These are phyloP conservation scores for Dunaliella primolecta DNA, from an alignment of 139 green algal genomes.

Conservation along the genomic window DNA sequence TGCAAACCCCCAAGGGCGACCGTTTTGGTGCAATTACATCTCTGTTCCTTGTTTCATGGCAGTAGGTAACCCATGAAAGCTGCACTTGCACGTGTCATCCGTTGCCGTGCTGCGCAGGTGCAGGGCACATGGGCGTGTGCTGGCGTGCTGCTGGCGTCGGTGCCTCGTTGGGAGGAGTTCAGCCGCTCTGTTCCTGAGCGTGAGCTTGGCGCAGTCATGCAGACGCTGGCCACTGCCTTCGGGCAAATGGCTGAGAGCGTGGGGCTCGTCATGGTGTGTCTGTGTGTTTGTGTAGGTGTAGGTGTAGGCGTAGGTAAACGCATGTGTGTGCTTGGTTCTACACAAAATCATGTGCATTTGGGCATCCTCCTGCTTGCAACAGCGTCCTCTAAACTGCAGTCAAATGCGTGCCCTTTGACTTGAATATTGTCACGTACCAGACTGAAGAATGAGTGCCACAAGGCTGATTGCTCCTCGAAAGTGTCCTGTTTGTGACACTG, in stretches of 20 bases:
- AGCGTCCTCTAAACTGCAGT: not conserved
- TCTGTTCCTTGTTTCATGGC: too few relatives aligned
- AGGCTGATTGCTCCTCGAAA: too few relatives aligned
- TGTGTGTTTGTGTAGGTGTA: not conserved
- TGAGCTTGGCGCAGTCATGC: not conserved
- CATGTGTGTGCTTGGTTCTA: not conserved
- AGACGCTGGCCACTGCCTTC: not conserved
- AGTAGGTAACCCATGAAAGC: too few relatives aligned
- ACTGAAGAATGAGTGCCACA: not conserved
- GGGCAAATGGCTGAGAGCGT: conserved; percentile 4
- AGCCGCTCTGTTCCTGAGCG: not conserved
- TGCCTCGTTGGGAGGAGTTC: not conserved
- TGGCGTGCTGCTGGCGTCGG: not conserved
- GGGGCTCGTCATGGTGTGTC: not conserved
- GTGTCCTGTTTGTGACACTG: too few relatives aligned
- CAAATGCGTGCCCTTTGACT: not conserved
- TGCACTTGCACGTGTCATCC: too few relatives aligned
- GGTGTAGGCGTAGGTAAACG: not conserved
- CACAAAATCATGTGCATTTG: not conserved
- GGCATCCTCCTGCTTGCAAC: not conserved
- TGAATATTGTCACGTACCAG: not conserved
- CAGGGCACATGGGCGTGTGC: not conserved
- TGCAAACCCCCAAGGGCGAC: too few relatives aligned
- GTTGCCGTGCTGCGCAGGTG: not conserved
- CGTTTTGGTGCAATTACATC: too few relatives aligned